Base-by-base conservation (phyloP, 1,284 basidiomycete species). In the Meira nashicola region DNA sequence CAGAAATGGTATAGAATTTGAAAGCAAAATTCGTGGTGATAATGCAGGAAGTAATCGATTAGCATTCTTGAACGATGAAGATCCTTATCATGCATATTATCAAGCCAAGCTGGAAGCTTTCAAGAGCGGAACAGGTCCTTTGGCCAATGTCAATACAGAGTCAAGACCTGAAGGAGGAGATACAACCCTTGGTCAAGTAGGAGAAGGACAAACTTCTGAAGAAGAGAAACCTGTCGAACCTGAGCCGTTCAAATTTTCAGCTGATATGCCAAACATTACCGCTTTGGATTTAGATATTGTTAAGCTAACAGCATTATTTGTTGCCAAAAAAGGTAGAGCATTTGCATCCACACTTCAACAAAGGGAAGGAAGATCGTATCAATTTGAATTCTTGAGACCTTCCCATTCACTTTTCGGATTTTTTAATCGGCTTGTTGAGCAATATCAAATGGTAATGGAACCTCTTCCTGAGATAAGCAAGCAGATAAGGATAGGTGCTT, bases 351-450 rank as follows among this genome's bases (percentile, higher is more conserved):
- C 87, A 8, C 85, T 99, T 25, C 90, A 90, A 4, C 83, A 85
- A n/a, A 85, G 87, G 53, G 95, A 99, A 81, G 88, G 89, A 15
- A 86, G 90, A 39, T 98, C 97, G 80, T 95, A 91, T 77, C 94
- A 98, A 74, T 99, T 98, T 75, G 95, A 97, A 78, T 99, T 99
- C 79, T 83, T 99, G 54, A 86, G 91, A 48, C 95, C 94, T 2
- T 90, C 87, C 0, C 94, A 97, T 79, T 96, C 93, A 14, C 86
- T 98, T 38, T 98, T 94, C 74, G 87, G 89, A 54, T 94, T 90
- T 81, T 99, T 97, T 83, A 97, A 98, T 80, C 86, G 89, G 19
- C 86, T 97, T 79, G 92, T 97, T 63, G 92, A 97, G 76, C 92
- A 95, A 79, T 98, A 98, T 80, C 86, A 87, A 56, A 92, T 89